phyloP scores from a whole-genome alignment of 495 filamentous ascomycete genomes.

The Trichoderma parareesei region DNA sequence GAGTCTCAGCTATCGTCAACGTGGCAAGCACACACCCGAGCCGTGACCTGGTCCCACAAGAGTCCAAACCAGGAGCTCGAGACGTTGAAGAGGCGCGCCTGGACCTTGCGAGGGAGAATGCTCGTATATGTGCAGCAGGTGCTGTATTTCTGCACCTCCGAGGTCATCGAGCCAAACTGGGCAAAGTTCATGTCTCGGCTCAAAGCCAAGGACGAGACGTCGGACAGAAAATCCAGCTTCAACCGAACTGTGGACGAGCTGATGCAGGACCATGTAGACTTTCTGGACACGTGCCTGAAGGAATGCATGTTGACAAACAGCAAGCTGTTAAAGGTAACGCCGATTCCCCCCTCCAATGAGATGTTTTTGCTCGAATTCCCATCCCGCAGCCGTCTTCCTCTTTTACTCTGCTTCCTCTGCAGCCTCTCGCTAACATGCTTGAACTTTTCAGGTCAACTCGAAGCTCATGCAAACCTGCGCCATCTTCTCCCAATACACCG shows the following conservation, averaged over 20 bases:
- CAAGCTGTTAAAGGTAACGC: slow-evolving; percentile 72
- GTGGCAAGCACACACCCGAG: slow-evolving; percentile 84
- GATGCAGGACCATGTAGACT: slow-evolving; percentile 99
- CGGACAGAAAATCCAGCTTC: slow-evolving; percentile 12
- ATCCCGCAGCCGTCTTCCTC: not conserved
- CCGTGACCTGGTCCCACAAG: slow-evolving; percentile 76
- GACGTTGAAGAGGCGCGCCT: slow-evolving; percentile 86
- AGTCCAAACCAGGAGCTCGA: slow-evolving; percentile 68
- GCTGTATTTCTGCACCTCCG: slow-evolving; percentile 90
- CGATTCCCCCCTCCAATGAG: not conserved
- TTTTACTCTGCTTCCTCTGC: too few species aligned
- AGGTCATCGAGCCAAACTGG: slow-evolving; percentile 98
- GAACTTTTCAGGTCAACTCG: slow-evolving; percentile 68
- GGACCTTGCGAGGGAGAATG: slow-evolving; percentile 90
- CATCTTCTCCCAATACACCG: slow-evolving; percentile 82
- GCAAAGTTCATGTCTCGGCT: slow-evolving; percentile 79
- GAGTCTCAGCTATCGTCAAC: slow-evolving; percentile 74
- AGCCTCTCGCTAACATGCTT: slow-evolving; percentile 15
- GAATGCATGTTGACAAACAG: slow-evolving; percentile 98
- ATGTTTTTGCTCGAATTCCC: not conserved
- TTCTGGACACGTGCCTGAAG: slow-evolving; percentile 93
- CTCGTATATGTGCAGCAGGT: slow-evolving; percentile 93
- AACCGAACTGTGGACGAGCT: slow-evolving; percentile 91
- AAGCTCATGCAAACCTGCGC: slow-evolving; percentile 90
- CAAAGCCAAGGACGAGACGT: slow-evolving; percentile 36